These are phyloP conservation scores for Nakazawaea molendinolei DNA, from an alignment of 805 yeast genomes.

Conservation along the genomic window DNA sequence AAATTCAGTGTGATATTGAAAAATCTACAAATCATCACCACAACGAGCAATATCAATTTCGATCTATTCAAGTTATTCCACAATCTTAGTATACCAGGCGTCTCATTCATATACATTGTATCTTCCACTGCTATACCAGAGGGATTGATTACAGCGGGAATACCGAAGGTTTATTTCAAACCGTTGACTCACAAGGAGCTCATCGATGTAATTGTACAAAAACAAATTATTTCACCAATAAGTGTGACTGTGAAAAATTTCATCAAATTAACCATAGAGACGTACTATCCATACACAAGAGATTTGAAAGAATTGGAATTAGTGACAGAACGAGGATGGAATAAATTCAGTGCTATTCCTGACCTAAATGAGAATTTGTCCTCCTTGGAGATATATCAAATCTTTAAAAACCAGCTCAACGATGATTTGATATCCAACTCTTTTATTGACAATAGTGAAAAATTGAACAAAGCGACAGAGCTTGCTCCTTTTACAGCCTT, in stretches of 20 bases:
- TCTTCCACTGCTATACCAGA: slow-evolving; percentile 3
- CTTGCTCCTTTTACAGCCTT: slow-evolving; percentile 45
- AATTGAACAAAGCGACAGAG: not conserved
- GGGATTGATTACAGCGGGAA: slow-evolving; percentile 1
- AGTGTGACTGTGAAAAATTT: not conserved
- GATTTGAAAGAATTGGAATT: slow-evolving; percentile 1
- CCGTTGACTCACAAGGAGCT: not conserved
- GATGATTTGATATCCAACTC: slow-evolving; percentile 1
- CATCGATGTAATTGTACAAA: not conserved
- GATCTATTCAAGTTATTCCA: slow-evolving; percentile 8
- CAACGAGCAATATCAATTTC: not conserved
- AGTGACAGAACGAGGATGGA: slow-evolving; percentile 2
- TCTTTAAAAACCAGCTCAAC: slow-evolving; percentile 1
- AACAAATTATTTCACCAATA: not conserved
- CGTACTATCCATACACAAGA: slow-evolving; percentile 9
- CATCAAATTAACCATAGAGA: slow-evolving; percentile 7
- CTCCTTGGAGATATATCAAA: slow-evolving; percentile 3
- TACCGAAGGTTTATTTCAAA: slow-evolving; percentile 8
- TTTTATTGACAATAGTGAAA: not conserved
- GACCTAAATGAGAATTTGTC: not conserved
- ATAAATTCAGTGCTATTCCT: slow-evolving; percentile 1
- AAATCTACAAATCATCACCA: slow-evolving; percentile 4
- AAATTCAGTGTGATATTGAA: slow-evolving; percentile 6
- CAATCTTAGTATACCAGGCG: not conserved
- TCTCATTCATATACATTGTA: slow-evolving; percentile 4